Evolutionary conservation across 768 basidiomycete species (phyloP).

Genomic region (Agaricus blazei): DNA sequence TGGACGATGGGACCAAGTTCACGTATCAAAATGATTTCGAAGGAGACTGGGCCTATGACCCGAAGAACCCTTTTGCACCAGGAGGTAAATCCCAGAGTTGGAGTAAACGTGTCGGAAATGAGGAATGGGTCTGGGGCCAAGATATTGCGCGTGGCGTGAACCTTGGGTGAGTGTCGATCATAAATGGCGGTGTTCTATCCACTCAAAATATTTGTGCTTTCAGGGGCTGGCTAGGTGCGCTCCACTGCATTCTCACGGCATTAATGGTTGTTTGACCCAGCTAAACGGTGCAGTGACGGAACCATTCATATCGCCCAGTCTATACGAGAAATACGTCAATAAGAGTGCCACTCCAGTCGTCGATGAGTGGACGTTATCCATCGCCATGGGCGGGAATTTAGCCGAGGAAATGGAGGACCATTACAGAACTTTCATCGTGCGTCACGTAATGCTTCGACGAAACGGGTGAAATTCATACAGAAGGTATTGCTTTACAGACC

Average conservation of each 20-base stretch:
- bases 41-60: slow-evolving; percentile 77
- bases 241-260: slow-evolving; percentile 1
- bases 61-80: slow-evolving; percentile 63
- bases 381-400: slow-evolving; percentile 61
- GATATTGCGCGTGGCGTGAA: slow-evolving; percentile 53
- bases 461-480: not conserved
- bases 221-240: slow-evolving; percentile 43
- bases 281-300: slow-evolving; percentile 46
- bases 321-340: slow-evolving; percentile 61
- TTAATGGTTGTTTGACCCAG: not conserved
- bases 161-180: slow-evolving; percentile 43
- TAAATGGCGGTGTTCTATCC: not conserved
- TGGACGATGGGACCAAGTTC: slow-evolving; percentile 75
- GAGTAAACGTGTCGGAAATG: slow-evolving; percentile 64
- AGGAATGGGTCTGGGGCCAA: slow-evolving; percentile 68
- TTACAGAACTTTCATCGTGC: slow-evolving; percentile 50
- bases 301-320: slow-evolving; percentile 68
- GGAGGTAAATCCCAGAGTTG: slow-evolving; percentile 78
- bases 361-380: slow-evolving; percentile 75
- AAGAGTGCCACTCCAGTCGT: slow-evolving; percentile 37
- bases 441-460: not conserved
- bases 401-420: slow-evolving; percentile 70
- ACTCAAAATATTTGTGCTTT: not conserved
- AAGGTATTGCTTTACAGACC: slow-evolving; percentile 18
- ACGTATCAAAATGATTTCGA: slow-evolving; percentile 76